These are phyloP conservation scores for Russula virescens DNA, from an alignment of 768 basidiomycete genomes.

Conservation along the genomic window DNA sequence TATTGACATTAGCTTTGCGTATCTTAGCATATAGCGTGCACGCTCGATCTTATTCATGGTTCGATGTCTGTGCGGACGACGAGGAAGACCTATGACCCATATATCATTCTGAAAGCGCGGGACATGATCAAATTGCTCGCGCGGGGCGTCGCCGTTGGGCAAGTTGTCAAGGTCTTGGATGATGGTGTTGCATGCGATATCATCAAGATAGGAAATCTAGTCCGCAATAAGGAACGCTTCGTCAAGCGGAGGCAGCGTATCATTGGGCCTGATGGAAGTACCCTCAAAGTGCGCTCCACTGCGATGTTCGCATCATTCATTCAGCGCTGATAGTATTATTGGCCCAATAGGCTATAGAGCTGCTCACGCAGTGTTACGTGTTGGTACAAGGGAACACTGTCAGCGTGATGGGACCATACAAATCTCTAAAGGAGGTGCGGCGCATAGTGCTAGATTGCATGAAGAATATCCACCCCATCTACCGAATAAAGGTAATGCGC, in stretches of 20 bases:
- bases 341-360: conserved; percentile 77
- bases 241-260: conserved; percentile 95
- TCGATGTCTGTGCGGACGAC: conserved; percentile 98
- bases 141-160: conserved; percentile 77
- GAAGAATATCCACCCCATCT: conserved; percentile 99
- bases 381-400: conserved; percentile 98
- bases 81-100: conserved; percentile 95
- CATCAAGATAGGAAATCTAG: conserved; percentile 93
- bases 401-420: conserved; percentile 95
- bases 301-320: neutral
- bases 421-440: conserved; percentile 92
- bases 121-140: conserved; percentile 95
- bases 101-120: conserved; percentile 91
- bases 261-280: conserved; percentile 95
- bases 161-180: conserved; percentile 86
- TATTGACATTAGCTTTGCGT: neutral
- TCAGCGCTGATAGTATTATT: neutral
- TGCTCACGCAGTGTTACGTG: conserved; percentile 94
- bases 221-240: conserved; percentile 94
- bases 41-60: conserved; percentile 91
- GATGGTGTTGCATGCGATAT: conserved; percentile 92
- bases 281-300: conserved; percentile 68
- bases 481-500: conserved; percentile 83
- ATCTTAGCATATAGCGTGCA: conserved; percentile 77
- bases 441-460: conserved; percentile 98